Evolutionary conservation across 2,329 filamentous ascomycete species (phyloP), one percentile per base, ranked within the genome.

Genomic region (Metarhizium humberi): DNA sequence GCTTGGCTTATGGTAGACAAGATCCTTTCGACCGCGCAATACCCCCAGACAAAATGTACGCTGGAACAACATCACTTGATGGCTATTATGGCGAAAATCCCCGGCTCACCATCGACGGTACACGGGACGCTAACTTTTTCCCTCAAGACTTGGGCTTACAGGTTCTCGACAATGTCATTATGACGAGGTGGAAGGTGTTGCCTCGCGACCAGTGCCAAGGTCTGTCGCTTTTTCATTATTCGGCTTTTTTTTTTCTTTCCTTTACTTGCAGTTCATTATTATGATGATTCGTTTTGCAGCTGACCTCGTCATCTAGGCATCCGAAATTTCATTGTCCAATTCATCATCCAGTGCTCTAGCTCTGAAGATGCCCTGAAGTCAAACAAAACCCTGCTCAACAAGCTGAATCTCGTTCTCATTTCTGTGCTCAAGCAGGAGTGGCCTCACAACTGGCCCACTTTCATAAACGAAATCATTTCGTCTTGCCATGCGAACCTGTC

Each of bases 381-480:
- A 64, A 87, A 97, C 73, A 87, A 89, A 68, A 92, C 92, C 38
- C 84, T 99, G 57, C 79, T 99, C 68, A 97, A 97, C 81, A 99
- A 99, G 78, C 85, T 99, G 59, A 99, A 99, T 68, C 82, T 99
- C 65, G 92, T 97, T 56, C 87, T 99, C 60, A 90, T 99, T 64
- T 96, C 92, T 56, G 92, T 99, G 60, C 78, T 99, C 68, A 99
- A 99, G 80, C 94, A 99, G 75, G 94, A 99, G 74, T 99, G 94
- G 94, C 94, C 94, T 56, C 92, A 97, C 75, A 95, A 99, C 78
- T 99, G 95, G 94, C 94, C 95, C 11, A 96, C 91, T 20, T 99
- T 99, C 74, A 97, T 99, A 81, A 97, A 97, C 78, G 94, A 99
- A 77, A 99, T 99, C 73, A 91, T 99, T 65, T 88, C 90, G 25